Percentiles rank a stretch among this genome's conserved stretches.
Evolutionary conservation across 768 basidiomycete genomes (phyloP).

Genomic region (Rhodotorula sphaerocarpa): DNA sequence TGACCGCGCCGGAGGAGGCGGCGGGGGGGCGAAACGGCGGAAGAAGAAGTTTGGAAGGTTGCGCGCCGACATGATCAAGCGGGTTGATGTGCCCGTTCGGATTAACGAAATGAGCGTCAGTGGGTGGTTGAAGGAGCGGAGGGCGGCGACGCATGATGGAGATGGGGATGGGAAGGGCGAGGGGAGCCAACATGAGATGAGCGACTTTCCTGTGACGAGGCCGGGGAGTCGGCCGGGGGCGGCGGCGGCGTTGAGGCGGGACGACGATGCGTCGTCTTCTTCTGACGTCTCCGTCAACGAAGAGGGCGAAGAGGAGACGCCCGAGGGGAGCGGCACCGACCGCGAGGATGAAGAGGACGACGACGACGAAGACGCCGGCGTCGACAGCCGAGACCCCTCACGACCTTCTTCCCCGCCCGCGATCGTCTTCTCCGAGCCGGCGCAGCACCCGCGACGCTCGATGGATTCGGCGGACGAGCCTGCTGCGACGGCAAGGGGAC

Average conservation of each 20-base stretch:
- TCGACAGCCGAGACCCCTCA: too few relatives aligned
- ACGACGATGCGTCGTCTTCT: too few relatives aligned
- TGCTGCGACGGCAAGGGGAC: too few relatives aligned
- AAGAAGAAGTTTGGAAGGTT: slow-evolving; percentile 43
- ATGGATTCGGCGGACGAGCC: too few relatives aligned
- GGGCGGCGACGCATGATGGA: neutral
- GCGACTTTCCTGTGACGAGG: neutral
- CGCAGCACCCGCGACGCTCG: neutral
- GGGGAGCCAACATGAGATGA: neutral
- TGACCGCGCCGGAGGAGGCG: slow-evolving; percentile 10
- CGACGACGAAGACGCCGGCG: too few relatives aligned
- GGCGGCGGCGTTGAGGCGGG: too few relatives aligned
- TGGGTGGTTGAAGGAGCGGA: slow-evolving; percentile 26
- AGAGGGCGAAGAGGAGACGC: neutral
- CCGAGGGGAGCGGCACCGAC: neutral
- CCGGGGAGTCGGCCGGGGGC: neutral
- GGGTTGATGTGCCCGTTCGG: slow-evolving; percentile 41
- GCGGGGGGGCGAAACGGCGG: slow-evolving; percentile 14
- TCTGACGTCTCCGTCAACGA: neutral
- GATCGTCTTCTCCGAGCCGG: too few relatives aligned
- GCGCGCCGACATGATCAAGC: slow-evolving; percentile 66
- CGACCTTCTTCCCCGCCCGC: too few relatives aligned
- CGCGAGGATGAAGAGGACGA: too few relatives aligned
- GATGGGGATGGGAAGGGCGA: neutral
- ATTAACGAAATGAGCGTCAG: slow-evolving; percentile 36